phyloP scores from a whole-genome alignment of 345 rosid species.

The Eucalyptus pauciflora region DNA sequence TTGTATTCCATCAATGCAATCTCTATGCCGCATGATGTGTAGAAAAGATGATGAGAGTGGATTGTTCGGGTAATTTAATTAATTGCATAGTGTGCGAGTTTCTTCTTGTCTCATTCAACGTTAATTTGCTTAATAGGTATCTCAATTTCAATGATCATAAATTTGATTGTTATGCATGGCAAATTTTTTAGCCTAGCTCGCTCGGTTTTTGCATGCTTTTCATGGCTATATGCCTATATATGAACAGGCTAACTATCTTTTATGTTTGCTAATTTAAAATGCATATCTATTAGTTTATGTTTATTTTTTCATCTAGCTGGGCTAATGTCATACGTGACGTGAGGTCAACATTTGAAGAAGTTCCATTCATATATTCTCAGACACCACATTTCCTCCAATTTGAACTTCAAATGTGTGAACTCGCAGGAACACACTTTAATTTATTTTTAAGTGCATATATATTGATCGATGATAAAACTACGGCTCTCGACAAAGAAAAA shows the following conservation, averaged over 20 bases:
- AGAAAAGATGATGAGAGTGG: background rate
- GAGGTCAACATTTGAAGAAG: background rate
- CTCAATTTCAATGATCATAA: background rate
- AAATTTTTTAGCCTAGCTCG: background rate
- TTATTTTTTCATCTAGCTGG: background rate
- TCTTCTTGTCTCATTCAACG: background rate
- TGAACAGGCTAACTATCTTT: background rate
- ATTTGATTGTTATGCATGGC: background rate
- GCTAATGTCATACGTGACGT: background rate
- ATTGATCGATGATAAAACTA: background rate
- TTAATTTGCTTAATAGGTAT: background rate
- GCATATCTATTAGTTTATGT: background rate
- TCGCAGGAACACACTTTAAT: background rate
- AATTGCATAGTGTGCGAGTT: background rate
- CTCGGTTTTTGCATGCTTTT: background rate
- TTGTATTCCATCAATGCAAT: background rate
- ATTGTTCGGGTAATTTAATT: background rate
- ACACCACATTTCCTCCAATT: background rate
- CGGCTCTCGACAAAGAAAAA: background rate
- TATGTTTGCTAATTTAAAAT: background rate
- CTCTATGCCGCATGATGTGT: rapidly evolving
- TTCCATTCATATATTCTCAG: background rate
- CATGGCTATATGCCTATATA: background rate
- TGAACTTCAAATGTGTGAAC: background rate
- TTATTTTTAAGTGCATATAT: background rate